These are phyloP conservation scores for Penicillium sp. DNA, from an alignment of 2,329 filamentous ascomycete genomes.

Conservation along the genomic window DNA sequence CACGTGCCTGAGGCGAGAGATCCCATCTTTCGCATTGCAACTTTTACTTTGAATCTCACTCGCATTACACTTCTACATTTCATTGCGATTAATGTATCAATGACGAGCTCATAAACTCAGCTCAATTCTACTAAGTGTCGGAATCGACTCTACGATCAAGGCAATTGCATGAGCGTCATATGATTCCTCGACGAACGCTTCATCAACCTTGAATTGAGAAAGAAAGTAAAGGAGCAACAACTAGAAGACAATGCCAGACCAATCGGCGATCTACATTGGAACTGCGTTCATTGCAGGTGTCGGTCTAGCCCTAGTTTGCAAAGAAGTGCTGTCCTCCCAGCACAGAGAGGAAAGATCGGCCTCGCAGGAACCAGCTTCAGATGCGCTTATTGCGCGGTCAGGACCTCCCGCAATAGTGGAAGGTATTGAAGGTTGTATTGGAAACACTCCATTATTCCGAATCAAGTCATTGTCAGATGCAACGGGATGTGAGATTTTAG, in stretches of 20 bases:
- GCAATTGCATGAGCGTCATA: slow-evolving; percentile 41
- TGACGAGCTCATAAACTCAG: background rate
- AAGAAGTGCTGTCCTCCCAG: slow-evolving; percentile 74
- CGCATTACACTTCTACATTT: background rate
- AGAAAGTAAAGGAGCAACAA: slow-evolving; percentile 7
- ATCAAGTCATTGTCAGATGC: slow-evolving; percentile 82
- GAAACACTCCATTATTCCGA: slow-evolving; percentile 83
- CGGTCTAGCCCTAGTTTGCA: slow-evolving; percentile 71
- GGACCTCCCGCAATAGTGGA: slow-evolving; percentile 57
- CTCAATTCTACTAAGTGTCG: background rate
- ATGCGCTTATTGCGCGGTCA: slow-evolving; percentile 24
- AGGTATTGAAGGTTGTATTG: slow-evolving; percentile 88
- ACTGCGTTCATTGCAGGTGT: slow-evolving; percentile 76
- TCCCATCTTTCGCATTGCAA: background rate
- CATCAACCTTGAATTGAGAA: slow-evolving; percentile 5
- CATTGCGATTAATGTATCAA: background rate
- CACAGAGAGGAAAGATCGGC: slow-evolving; percentile 21
- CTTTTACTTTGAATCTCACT: background rate
- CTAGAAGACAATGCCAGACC: slow-evolving; percentile 31
- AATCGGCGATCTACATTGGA: slow-evolving; percentile 55
- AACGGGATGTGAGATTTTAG: slow-evolving; percentile 85
- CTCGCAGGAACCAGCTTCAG: slow-evolving; percentile 4
- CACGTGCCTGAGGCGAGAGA: slow-evolving; percentile 10
- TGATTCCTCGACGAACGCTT: slow-evolving; percentile 12
- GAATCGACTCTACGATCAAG: slow-evolving; percentile 6